phyloP scores from a whole-genome alignment of 371 early-diverging fungal species.

The Rhizopus stolonifer region DNA sequence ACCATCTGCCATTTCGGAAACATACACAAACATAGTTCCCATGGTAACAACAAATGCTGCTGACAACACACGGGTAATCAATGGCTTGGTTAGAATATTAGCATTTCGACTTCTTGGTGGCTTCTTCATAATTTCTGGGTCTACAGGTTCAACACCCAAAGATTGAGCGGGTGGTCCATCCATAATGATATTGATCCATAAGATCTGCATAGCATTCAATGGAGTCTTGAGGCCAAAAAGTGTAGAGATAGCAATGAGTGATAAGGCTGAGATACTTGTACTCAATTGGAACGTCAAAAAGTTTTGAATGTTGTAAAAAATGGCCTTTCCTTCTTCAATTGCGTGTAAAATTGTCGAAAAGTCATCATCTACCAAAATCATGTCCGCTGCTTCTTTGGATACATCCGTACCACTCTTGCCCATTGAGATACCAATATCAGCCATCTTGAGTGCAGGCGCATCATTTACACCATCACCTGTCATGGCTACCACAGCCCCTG shows the following conservation, averaged over 20 bases:
- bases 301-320: conserved; percentile 92
- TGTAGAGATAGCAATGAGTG: conserved; percentile 85
- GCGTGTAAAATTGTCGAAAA: conserved; percentile 81
- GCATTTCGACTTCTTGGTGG: conserved; percentile 77
- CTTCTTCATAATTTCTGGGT: conserved; percentile 79
- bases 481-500: conserved; percentile 81
- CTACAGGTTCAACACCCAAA: conserved; percentile 84
- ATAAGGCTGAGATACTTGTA: conserved; percentile 82
- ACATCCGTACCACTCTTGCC: conserved; percentile 90
- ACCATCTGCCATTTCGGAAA: conserved; percentile 77
- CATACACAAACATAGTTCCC: conserved; percentile 87
- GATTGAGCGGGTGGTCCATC: conserved; percentile 94
- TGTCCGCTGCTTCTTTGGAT: conserved; percentile 89
- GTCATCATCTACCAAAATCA: conserved; percentile 90
- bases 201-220: conserved; percentile 95
- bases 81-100: conserved; percentile 73
- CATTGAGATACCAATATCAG: conserved; percentile 93
- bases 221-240: conserved; percentile 88
- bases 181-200: conserved; percentile 95
- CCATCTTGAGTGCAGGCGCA: conserved; percentile 85
- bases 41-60: conserved; percentile 80
- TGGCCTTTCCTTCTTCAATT: conserved; percentile 91
- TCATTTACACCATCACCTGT: conserved; percentile 99
- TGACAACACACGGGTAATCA: conserved; percentile 76
- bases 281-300: conserved; percentile 88